phyloP scores from a whole-genome alignment of 139 green algal species.

The Gonium pectorale region DNA sequence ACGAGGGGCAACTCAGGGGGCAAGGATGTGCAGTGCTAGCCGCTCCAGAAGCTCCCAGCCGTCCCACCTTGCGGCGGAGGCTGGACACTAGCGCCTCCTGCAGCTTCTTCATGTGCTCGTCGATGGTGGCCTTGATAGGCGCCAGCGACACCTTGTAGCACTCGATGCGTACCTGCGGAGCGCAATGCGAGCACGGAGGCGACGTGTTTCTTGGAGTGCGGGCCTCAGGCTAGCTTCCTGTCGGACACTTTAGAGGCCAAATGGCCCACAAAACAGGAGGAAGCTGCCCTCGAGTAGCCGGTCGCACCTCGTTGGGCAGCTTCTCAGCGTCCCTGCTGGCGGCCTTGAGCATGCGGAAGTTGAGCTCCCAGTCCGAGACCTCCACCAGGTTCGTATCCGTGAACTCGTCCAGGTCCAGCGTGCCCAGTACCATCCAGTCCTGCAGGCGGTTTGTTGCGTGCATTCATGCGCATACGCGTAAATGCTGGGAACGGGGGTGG shows the following conservation, averaged over 20 bases:
- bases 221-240: too few species aligned
- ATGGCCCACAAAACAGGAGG: too few species aligned
- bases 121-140: constrained; percentile 72
- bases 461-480: too few species aligned
- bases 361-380: constrained; percentile 79
- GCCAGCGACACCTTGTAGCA: constrained; percentile 61
- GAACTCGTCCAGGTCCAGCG: constrained; percentile 77
- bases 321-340: constrained; percentile 68
- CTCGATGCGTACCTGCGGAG: constrained; percentile 47
- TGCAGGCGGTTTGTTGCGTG: too few species aligned
- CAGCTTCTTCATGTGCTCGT: constrained; percentile 80
- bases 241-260: too few species aligned
- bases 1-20: too few species aligned
- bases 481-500: too few species aligned
- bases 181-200: too few species aligned
- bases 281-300: not conserved
- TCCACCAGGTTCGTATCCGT: constrained; percentile 75
- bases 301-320: constrained; percentile 71
- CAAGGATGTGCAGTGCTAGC: too few species aligned
- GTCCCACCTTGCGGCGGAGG: constrained; percentile 69
- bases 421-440: constrained; percentile 82
- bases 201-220: too few species aligned
- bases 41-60: not conserved
- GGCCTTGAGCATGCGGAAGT: constrained; percentile 81
- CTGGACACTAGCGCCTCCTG: constrained; percentile 71